These are phyloP conservation scores for Aspergillus unguis DNA, from an alignment of 2,329 filamentous ascomycete genomes.

Conservation along the genomic window DNA sequence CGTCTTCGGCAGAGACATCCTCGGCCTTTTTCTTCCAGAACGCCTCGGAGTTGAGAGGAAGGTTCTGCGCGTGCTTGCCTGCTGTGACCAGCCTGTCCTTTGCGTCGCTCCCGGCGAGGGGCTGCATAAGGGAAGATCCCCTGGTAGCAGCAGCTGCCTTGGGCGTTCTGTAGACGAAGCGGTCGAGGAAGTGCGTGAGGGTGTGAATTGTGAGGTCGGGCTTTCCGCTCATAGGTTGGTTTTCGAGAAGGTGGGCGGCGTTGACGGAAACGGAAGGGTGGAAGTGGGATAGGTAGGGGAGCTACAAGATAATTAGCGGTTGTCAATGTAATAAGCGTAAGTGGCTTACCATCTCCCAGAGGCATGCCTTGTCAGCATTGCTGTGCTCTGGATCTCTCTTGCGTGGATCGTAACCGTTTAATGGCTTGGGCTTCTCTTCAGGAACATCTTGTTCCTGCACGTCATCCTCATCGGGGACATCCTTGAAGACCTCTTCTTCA, in stretches of 20 bases:
- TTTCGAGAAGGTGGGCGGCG: slow-evolving; percentile 67
- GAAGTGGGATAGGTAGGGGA: slow-evolving; percentile 75
- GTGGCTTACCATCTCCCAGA: slow-evolving; percentile 78
- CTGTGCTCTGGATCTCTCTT: slow-evolving; percentile 90
- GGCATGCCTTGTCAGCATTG: slow-evolving; percentile 85
- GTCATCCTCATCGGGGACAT: slow-evolving; percentile 58
- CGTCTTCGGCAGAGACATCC: slow-evolving; percentile 84
- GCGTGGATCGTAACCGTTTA: slow-evolving; percentile 69
- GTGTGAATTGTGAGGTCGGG: slow-evolving; percentile 88
- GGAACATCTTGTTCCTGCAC: slow-evolving; percentile 27
- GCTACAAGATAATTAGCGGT: slow-evolving; percentile 24
- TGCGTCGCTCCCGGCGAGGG: slow-evolving; percentile 64
- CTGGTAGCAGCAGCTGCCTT: slow-evolving; percentile 65
- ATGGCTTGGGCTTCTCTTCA: slow-evolving; percentile 32
- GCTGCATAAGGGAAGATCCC: slow-evolving; percentile 95
- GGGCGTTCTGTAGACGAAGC: slow-evolving; percentile 95
- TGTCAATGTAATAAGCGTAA: background rate
- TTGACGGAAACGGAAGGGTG: slow-evolving; percentile 90
- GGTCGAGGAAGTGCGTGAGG: slow-evolving; percentile 91
- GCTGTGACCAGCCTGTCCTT: slow-evolving; percentile 60
- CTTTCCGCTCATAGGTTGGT: slow-evolving; percentile 73
- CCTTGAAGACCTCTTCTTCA: slow-evolving; percentile 64
- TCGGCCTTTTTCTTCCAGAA: slow-evolving; percentile 92
- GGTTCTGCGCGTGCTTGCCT: slow-evolving; percentile 55
- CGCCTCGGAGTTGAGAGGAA: slow-evolving; percentile 76